Base-by-base conservation (phyloP, 129 eudicot genomes). In the Pulicaria dysenterica region DNA sequence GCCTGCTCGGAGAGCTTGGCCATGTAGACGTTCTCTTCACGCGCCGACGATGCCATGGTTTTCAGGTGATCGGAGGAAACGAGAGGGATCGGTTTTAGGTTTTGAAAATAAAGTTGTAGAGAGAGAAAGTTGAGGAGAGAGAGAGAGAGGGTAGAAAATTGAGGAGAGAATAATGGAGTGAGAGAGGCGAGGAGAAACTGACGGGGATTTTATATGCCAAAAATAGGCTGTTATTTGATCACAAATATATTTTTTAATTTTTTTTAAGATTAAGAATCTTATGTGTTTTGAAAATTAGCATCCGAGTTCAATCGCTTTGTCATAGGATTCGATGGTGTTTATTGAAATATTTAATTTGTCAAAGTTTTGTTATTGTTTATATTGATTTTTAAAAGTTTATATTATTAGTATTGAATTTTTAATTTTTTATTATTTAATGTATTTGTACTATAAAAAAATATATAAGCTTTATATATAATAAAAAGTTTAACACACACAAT, bases 1-100 rank as follows among this genome's bases (percentile, higher is more conserved):
- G 95, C 95, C 51, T 88, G 95, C 75, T 88, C 95, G 31, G 95
- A 83, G 43, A 88, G 88, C 64, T 87, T 87, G 36, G 89, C 89
- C 89, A 82, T 84, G 84, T 84, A 82, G 3, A 88, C 90, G 72
- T 73, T 64, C 77, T 88, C 90, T 14, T 88, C 90, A 17, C 90
- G 87, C 72, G 88, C 81, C 74, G 82, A 8, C 7, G 73, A 60
- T 67, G 67, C 79, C 83, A 69, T 69, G 39, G 42, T 62, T 72
- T 67, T 13, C 56, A 10, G 51, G 73, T 58, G 69, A 75, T 57
- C 70, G 60, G 82, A 15, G 14, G 16, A 57, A n/a, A 40, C 34
- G 47, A 47, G 48, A 16, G 44, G 73, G 74, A 76, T 55, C 48
- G 50, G 70, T 3, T 64, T 24, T 48, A 11, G 66, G 73, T 14